Evolutionary conservation across 176 grass and related monocot genomes (phyloP).

Genomic region (Carex kokanica): DNA sequence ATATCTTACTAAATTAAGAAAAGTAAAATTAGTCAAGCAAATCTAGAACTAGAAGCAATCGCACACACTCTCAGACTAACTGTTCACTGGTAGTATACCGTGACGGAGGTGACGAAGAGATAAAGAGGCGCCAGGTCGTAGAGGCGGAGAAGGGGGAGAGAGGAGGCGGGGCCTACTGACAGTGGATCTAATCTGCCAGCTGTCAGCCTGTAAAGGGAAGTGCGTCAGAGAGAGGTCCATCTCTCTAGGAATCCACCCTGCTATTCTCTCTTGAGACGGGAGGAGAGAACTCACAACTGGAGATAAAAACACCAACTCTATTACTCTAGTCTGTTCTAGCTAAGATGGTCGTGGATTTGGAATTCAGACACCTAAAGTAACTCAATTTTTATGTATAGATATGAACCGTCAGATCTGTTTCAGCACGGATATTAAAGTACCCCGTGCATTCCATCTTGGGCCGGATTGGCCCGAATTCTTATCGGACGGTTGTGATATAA

Average conservation of each 20-base stretch:
- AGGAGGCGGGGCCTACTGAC: neutral
- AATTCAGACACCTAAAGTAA: too few relatives aligned
- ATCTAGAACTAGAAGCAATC: neutral
- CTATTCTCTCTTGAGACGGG: neutral
- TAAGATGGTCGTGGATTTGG: neutral
- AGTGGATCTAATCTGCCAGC: neutral
- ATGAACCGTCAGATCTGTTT: too few relatives aligned
- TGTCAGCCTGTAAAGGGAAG: neutral
- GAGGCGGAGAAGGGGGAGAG: neutral
- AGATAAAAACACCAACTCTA: neutral
- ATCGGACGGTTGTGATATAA: too few relatives aligned
- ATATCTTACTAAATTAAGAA: conserved; percentile 33
- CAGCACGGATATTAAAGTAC: too few relatives aligned
- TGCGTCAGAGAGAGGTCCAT: conserved; percentile 15
- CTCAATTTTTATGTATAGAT: too few relatives aligned
- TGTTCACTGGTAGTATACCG: neutral
- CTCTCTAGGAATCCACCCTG: neutral
- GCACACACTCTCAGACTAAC: neutral
- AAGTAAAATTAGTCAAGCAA: conserved; percentile 4
- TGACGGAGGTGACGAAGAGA: neutral
- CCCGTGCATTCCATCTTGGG: too few relatives aligned
- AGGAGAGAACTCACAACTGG: neutral
- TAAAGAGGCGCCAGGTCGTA: neutral
- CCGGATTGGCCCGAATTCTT: too few relatives aligned
- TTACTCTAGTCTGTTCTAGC: neutral